A percentile compares a stretch with the other conserved stretches of the same genome.
Evolutionary conservation across 768 basidiomycete genomes (phyloP).

Genomic region (Steccherinum ochraceum): DNA sequence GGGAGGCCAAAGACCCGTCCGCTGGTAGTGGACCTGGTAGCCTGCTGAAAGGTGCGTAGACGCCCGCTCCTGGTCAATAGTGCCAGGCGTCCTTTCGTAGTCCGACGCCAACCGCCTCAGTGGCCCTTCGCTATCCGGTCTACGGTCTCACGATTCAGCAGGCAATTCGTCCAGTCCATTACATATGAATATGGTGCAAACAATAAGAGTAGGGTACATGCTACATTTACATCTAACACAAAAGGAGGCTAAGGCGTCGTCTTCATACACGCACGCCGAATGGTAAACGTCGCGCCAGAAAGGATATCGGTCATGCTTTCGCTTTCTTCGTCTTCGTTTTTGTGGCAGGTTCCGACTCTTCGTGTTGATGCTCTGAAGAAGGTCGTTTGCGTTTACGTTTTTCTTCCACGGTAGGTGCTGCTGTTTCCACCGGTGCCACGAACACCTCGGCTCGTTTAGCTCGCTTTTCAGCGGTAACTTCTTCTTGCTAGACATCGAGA

Average conservation of each 20-base stretch:
- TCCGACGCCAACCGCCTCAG: not conserved
- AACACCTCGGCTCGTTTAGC: conserved; percentile 85
- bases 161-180: not conserved
- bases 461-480: conserved; percentile 59
- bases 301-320: too few relatives aligned
- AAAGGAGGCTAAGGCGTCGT: too few relatives aligned
- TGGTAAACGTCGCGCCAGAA: too few relatives aligned
- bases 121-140: too few relatives aligned
- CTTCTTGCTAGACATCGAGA: conserved; percentile 60
- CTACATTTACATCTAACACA: too few relatives aligned
- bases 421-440: conserved; percentile 77
- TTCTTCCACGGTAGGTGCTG: conserved; percentile 70
- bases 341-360: conserved; percentile 22
- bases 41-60: too few relatives aligned
- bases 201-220: not conserved
- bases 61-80: not conserved
- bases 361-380: conserved; percentile 28
- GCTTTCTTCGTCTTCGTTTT: conserved; percentile 38
- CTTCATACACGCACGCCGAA: too few relatives aligned
- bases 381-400: conserved; percentile 54
- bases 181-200: not conserved
- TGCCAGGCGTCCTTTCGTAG: not conserved
- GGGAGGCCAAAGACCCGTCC: not conserved
- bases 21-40: too few relatives aligned
- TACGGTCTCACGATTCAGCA: not conserved